These are phyloP conservation scores for Microstegium vimineum DNA, from an alignment of 176 grass and related monocot species.

Conservation along the genomic window DNA sequence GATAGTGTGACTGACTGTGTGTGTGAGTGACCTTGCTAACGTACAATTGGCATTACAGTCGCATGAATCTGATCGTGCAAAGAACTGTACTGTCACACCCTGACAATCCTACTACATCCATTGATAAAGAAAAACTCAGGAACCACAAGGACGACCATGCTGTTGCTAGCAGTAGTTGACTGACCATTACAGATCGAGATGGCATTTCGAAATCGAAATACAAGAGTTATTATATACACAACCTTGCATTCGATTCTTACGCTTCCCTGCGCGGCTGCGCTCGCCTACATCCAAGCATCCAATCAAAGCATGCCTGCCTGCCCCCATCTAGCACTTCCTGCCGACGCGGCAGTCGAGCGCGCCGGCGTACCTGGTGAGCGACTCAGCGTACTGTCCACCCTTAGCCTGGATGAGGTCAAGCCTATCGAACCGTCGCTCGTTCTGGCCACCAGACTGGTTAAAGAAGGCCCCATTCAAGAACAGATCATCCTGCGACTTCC, in stretches of 20 bases:
- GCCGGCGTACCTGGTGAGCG: neutral
- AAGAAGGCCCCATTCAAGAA: slow-evolving; percentile 74
- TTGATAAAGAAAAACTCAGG: no score
- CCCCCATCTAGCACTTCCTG: neutral
- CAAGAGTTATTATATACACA: neutral
- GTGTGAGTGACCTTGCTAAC: no score
- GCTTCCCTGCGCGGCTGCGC: no score
- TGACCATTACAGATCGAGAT: neutral
- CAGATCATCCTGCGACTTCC: slow-evolving; percentile 73
- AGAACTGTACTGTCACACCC: no score
- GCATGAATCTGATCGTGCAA: no score
- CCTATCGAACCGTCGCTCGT: neutral
- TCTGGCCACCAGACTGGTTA: slow-evolving; percentile 49
- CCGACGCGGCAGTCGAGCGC: neutral
- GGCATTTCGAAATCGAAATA: neutral
- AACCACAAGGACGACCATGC: neutral
- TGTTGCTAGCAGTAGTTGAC: neutral
- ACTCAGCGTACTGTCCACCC: neutral
- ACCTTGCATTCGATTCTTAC: neutral
- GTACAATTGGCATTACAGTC: no score
- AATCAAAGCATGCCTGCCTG: neutral
- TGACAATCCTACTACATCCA: no score
- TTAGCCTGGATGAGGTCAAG: neutral
- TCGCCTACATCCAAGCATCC: no score
- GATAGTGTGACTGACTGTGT: no score